phyloP scores from a whole-genome alignment of 257 asterid species.

The Plantago ovata region DNA sequence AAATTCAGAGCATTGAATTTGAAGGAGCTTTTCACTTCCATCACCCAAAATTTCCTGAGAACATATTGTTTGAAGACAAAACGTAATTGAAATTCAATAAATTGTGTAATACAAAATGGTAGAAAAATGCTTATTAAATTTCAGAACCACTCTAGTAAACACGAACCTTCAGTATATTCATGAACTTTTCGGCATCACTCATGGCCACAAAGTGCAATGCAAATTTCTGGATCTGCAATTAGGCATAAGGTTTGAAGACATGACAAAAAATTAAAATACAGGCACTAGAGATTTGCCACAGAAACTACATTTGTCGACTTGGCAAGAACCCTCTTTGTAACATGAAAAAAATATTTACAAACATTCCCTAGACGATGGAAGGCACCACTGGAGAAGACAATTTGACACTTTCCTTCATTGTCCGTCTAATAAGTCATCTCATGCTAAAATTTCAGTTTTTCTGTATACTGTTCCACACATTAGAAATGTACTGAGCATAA shows the following conservation, averaged over 20 bases:
- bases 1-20: conserved; percentile 29
- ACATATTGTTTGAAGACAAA: conserved; percentile 13
- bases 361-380: neutral
- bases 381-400: neutral
- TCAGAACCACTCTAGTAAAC: conserved; percentile 3
- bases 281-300: neutral
- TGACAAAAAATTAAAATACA: neutral
- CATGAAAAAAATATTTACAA: neutral
- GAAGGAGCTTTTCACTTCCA: conserved; percentile 30
- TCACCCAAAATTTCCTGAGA: conserved; percentile 49
- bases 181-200: conserved; percentile 57
- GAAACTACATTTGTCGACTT: conserved; percentile 10
- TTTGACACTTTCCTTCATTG: neutral
- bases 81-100: conserved; percentile 14
- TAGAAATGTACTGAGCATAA: neutral
- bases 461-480: neutral
- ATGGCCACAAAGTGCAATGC: conserved; percentile 48
- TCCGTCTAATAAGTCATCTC: neutral
- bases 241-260: conserved; percentile 9
- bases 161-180: conserved; percentile 58
- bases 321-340: conserved; percentile 3
- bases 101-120: conserved; percentile 14
- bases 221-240: conserved; percentile 70
- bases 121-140: neutral
- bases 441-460: neutral